A percentile compares a stretch with the other conserved stretches of the same genome.
These are phyloP conservation scores for Amylocarpus encephaloides DNA, from an alignment of 2,329 filamentous ascomycete genomes.

Conservation along the genomic window DNA sequence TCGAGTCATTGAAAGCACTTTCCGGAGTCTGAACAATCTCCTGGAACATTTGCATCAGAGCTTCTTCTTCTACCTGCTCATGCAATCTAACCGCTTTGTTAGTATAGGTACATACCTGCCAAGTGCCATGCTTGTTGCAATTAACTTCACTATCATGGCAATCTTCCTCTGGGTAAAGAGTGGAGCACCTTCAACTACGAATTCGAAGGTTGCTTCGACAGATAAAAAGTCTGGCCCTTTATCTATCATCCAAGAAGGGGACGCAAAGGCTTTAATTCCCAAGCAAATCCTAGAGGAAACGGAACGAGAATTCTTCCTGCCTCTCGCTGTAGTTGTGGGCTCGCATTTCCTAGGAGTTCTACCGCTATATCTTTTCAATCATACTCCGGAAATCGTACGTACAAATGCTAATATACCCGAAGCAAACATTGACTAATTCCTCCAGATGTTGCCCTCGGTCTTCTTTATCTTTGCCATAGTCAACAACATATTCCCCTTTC, in stretches of 20 bases:
- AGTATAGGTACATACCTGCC: constrained; percentile 97
- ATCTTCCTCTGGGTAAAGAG: constrained; percentile 92
- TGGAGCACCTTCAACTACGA: constrained; percentile 40
- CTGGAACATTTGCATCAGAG: constrained; percentile 96
- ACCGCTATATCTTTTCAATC: constrained; percentile 83
- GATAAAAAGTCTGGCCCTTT: constrained; percentile 31
- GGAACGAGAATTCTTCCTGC: constrained; percentile 58
- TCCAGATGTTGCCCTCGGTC: constrained; percentile 51
- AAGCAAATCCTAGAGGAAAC: constrained; percentile 19
- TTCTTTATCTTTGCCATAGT: constrained; percentile 52
- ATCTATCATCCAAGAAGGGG: constrained; percentile 18
- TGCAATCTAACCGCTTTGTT: constrained; percentile 87
- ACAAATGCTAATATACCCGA: no score
- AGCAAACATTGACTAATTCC: constrained; percentile 1
- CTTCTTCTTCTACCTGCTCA: constrained; percentile 97
- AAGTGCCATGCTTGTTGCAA: constrained; percentile 93
- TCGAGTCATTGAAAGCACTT: constrained; percentile 80
- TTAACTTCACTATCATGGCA: constrained; percentile 92
- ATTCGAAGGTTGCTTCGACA: constrained; percentile 14
- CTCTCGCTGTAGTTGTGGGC: constrained; percentile 64
- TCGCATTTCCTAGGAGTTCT: constrained; percentile 72
- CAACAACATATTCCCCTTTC: constrained; percentile 50
- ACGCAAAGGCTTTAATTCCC: constrained; percentile 21
- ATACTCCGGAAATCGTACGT: constrained; percentile 55
- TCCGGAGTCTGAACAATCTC: constrained; percentile 90